Evolutionary conservation across 2,329 filamentous ascomycete species (phyloP).

Genomic region (Cordyceps cicadae): DNA sequence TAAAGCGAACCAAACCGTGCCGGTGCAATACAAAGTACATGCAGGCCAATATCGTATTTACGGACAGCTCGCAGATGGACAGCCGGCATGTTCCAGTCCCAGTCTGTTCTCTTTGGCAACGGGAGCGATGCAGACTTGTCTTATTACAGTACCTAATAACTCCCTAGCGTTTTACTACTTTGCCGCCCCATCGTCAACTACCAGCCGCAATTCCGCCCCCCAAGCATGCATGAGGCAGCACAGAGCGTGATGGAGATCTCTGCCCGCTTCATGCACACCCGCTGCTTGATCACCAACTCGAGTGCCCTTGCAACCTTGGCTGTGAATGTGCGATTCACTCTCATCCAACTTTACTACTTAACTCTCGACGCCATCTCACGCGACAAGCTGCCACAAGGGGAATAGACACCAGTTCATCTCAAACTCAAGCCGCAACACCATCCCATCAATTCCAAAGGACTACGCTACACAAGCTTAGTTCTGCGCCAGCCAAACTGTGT

Average conservation of each 20-base stretch:
- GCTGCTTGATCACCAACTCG: no score
- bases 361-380: background rate
- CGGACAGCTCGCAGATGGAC: conserved; percentile 5
- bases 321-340: background rate
- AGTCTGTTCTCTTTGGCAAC: background rate
- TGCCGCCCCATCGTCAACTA: no score
- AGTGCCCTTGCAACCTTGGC: background rate
- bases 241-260: no score
- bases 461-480: background rate
- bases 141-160: no score
- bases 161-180: no score
- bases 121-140: no score
- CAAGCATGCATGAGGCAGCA: no score
- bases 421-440: background rate
- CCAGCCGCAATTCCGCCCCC: no score
- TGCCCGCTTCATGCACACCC: no score
- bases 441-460: background rate
- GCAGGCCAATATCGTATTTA: conserved; percentile 2
- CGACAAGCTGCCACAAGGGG: conserved; percentile 6
- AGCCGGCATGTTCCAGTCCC: background rate
- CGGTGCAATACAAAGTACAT: background rate
- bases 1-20: background rate
- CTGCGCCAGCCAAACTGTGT: background rate
- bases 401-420: background rate
- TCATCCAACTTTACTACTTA: no score